Percentiles rank a stretch among this genome's conserved stretches.
Conservation (phyloP, 176 grass and related monocot species). For the Lolium perenne region DNA sequence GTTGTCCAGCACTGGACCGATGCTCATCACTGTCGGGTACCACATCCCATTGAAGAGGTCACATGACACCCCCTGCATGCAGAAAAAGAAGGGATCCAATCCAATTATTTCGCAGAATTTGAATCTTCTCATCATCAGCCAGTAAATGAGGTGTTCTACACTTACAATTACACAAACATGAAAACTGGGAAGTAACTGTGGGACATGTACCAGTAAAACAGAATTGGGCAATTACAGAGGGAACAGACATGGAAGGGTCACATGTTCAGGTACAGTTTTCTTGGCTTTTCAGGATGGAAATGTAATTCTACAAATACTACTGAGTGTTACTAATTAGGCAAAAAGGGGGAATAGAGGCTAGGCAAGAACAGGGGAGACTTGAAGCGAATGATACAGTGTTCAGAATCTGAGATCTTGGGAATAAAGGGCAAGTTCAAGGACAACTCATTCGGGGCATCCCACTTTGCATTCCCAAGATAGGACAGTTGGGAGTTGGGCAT, state of each 20-base stretch:
- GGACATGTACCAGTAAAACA: slow-evolving; percentile 17
- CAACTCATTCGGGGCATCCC: not conserved
- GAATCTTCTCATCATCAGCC: not conserved
- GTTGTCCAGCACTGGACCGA: slow-evolving; percentile 91
- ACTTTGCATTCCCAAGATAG: not conserved
- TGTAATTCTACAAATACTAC: not conserved
- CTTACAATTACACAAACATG: not conserved
- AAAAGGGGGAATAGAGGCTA: not conserved
- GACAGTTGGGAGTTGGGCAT: not conserved
- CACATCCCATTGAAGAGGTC: slow-evolving; percentile 84
- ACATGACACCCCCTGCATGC: slow-evolving; percentile 99
- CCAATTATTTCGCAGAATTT: slow-evolving; percentile 27
- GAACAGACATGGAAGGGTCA: slow-evolving; percentile 6
- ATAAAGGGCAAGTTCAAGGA: not conserved
- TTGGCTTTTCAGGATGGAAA: not conserved
- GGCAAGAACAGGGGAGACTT: not conserved
- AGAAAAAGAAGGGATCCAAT: too few species aligned
- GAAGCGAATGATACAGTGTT: not conserved
- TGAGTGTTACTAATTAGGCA: not conserved
- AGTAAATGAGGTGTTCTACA: not conserved
- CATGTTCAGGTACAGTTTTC: slow-evolving; percentile 12
- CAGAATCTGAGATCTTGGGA: not conserved
- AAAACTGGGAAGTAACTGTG: not conserved
- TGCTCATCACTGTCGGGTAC: slow-evolving; percentile 75
- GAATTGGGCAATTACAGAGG: not conserved